Evolutionary conservation across 257 asterid species (phyloP).

Genomic region (Striga asiatica): DNA sequence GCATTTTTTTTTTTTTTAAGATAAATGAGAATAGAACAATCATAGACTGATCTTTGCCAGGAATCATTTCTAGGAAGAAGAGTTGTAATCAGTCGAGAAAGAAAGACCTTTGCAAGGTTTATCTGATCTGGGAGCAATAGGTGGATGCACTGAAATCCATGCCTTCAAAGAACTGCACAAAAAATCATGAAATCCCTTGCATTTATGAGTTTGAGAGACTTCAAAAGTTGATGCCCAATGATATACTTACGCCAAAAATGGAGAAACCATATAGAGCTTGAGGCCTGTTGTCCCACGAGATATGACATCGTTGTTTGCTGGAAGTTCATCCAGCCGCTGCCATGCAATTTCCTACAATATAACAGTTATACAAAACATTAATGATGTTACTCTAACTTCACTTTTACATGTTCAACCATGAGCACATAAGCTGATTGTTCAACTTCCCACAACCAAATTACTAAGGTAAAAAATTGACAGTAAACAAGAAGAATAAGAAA

Average conservation of each 20-base stretch:
- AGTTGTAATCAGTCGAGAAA: not conserved
- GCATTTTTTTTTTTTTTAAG: too few relatives aligned
- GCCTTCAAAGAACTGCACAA: conserved; percentile 48
- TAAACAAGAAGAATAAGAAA: not conserved
- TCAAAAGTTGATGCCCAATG: not conserved
- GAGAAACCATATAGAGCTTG: conserved; percentile 87
- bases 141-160: conserved; percentile 67
- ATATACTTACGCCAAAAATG: conserved; percentile 56
- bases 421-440: not conserved
- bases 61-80: not conserved
- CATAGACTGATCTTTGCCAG: too few relatives aligned
- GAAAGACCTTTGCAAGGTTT: conserved; percentile 46
- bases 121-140: conserved; percentile 40
- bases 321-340: conserved; percentile 73
- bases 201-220: not conserved
- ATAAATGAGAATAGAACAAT: too few relatives aligned
- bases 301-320: conserved; percentile 60
- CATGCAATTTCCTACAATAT: conserved; percentile 71
- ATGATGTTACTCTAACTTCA: not conserved
- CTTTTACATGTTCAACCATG: not conserved
- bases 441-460: not conserved
- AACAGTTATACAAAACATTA: not conserved
- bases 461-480: not conserved
- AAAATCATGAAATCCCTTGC: not conserved
- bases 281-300: conserved; percentile 72